phyloP scores from a whole-genome alignment of 2,329 filamentous ascomycete species.

The Pyrenophora tritici-repentis region DNA sequence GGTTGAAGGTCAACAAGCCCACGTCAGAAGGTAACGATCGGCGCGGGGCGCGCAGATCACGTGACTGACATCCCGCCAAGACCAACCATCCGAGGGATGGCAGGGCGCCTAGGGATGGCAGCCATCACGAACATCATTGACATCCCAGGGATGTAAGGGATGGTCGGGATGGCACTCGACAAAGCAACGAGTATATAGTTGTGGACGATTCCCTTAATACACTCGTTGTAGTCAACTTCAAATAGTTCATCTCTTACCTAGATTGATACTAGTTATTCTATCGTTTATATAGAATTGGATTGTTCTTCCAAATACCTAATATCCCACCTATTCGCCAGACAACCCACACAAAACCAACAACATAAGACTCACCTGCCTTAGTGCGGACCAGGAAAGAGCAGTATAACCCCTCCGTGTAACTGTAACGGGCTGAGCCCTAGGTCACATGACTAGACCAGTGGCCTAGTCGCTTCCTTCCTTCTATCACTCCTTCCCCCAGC shows the following conservation, averaged over 20 bases:
- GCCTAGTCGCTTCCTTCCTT: no score
- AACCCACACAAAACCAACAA: no score
- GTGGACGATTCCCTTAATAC: background rate
- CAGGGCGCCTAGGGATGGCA: background rate
- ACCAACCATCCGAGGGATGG: background rate
- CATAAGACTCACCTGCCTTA: no score
- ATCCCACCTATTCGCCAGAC: no score
- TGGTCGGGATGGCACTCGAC: background rate
- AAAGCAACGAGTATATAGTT: no score
- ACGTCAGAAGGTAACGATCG: background rate
- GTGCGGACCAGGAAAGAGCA: no score
- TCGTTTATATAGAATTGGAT: no score
- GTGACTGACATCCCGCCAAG: background rate
- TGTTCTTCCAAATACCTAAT: no score
- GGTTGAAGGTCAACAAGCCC: background rate
- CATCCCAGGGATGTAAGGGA: background rate
- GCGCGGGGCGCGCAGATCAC: background rate
- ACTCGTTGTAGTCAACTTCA: background rate
- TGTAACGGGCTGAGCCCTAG: no score
- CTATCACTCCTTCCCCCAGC: no score
- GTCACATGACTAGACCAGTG: no score
- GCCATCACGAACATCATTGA: background rate
- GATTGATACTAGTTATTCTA: background rate
- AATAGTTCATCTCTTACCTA: background rate
- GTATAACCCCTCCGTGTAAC: no score